These are phyloP conservation scores for Gymnopilus dilepis DNA, from an alignment of 768 basidiomycete genomes.

Conservation along the genomic window DNA sequence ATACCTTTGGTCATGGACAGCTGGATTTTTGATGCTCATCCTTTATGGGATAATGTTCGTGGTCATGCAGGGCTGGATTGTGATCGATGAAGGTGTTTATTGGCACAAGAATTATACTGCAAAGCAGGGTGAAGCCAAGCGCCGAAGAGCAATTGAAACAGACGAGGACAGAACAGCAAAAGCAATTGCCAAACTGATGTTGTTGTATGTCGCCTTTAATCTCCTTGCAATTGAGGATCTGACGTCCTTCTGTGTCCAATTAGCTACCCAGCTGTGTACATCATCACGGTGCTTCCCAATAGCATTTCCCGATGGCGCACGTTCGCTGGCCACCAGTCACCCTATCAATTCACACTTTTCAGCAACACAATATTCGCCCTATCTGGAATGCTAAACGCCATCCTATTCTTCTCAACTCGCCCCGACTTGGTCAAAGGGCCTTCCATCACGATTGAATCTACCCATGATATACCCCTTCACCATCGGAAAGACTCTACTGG, in stretches of 20 bases:
- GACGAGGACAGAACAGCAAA: constrained; percentile 33
- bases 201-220: constrained; percentile 43
- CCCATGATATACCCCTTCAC: constrained; percentile 16
- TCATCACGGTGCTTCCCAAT: constrained; percentile 44
- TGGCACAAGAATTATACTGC: constrained; percentile 19
- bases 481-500: constrained; percentile 13
- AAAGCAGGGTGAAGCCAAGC: not conserved
- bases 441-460: constrained; percentile 13
- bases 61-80: constrained; percentile 43
- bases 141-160: constrained; percentile 18
- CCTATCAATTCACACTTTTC: constrained; percentile 44
- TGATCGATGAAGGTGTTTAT: constrained; percentile 34
- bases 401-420: constrained; percentile 41
- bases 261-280: constrained; percentile 18
- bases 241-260: not conserved
- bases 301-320: constrained; percentile 43
- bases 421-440: constrained; percentile 30
- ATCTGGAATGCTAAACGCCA: constrained; percentile 51
- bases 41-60: constrained; percentile 52
- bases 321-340: constrained; percentile 35
- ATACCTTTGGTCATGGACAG: constrained; percentile 59
- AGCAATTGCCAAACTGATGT: constrained; percentile 46
- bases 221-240: not conserved
- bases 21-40: constrained; percentile 45
- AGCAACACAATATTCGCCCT: constrained; percentile 45